Conservation (phyloP, 2,329 filamentous ascomycete species). For the Pestalotiopsis sp. region DNA sequence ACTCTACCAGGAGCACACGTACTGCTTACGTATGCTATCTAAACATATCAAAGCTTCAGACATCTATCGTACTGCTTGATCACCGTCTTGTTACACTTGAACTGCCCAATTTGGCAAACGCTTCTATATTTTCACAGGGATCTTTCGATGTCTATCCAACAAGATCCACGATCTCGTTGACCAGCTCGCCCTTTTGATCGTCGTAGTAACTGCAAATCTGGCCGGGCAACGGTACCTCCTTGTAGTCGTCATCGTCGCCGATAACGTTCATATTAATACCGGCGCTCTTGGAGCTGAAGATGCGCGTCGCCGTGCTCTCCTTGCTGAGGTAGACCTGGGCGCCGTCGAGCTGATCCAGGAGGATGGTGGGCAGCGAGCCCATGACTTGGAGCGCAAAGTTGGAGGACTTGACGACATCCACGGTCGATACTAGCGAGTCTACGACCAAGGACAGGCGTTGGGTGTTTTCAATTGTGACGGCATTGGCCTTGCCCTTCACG, state of each 20-base stretch:
- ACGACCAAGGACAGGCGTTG: slow-evolving; percentile 78
- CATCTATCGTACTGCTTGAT: not conserved
- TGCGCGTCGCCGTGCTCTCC: slow-evolving; percentile 75
- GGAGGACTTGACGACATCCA: slow-evolving; percentile 89
- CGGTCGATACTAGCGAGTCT: slow-evolving; percentile 53
- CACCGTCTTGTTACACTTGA: not conserved
- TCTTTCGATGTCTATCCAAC: slow-evolving; percentile 64
- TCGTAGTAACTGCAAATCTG: slow-evolving; percentile 83
- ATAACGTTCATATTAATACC: slow-evolving; percentile 88
- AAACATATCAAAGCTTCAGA: not conserved
- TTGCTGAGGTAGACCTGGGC: slow-evolving; percentile 85
- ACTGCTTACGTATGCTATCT: not conserved
- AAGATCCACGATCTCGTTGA: slow-evolving; percentile 96
- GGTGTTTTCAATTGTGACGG: slow-evolving; percentile 94
- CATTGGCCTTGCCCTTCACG: slow-evolving; percentile 91
- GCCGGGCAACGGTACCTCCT: slow-evolving; percentile 84
- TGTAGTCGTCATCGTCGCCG: slow-evolving; percentile 76
- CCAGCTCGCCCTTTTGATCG: slow-evolving; percentile 69
- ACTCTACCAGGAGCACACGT: not conserved
- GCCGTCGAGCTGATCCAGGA: slow-evolving; percentile 92
- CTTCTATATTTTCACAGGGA: not conserved
- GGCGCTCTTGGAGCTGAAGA: slow-evolving; percentile 88
- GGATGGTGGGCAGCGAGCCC: slow-evolving; percentile 80
- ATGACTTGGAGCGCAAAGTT: slow-evolving; percentile 95
- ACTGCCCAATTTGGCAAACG: not conserved